Evolutionary conservation across 352 stramenopile species (phyloP).

Genomic region (Pythium phragmiticola): DNA sequence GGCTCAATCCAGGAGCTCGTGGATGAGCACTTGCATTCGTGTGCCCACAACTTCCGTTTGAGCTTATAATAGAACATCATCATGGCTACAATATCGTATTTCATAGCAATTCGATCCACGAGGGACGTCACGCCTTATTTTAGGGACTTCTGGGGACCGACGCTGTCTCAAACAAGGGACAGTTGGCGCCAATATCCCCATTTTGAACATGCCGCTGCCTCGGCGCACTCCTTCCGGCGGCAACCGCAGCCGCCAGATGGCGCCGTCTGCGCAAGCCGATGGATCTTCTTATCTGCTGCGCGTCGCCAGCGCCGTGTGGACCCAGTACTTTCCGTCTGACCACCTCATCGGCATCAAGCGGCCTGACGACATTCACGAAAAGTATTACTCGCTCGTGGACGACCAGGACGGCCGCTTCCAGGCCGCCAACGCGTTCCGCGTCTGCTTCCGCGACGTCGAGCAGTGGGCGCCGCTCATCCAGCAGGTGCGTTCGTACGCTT

Average conservation of each 20-base stretch:
- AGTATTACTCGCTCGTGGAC: conserved; percentile 30
- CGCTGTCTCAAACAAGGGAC: conserved; percentile 6
- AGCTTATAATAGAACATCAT: conserved; percentile 5
- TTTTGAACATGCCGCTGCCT: conserved; percentile 22
- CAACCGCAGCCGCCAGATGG: conserved; percentile 1
- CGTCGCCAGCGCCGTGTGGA: conserved; percentile 71
- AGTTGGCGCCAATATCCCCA: conserved; percentile 8
- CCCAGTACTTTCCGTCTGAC: conserved; percentile 73
- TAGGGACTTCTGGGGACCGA: not conserved
- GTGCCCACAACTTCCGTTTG: not conserved
- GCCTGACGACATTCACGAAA: conserved; percentile 22
- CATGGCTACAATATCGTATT: conserved; percentile 14
- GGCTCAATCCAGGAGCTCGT: conserved; percentile 11
- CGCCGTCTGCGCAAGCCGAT: not conserved
- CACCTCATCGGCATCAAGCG: conserved; percentile 39
- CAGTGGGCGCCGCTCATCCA: conserved; percentile 33
- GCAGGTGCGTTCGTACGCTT: conserved; percentile 19
- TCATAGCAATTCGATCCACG: not conserved
- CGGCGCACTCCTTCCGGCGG: conserved; percentile 5
- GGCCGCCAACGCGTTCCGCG: conserved; percentile 33
- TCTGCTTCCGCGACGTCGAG: conserved; percentile 25
- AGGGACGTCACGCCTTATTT: not conserved
- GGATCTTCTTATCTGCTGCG: conserved; percentile 12
- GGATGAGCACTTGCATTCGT: conserved; percentile 22
- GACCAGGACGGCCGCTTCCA: conserved; percentile 32